phyloP scores from a whole-genome alignment of 192 early-diverging fungal species.

The Backusella luteola region DNA sequence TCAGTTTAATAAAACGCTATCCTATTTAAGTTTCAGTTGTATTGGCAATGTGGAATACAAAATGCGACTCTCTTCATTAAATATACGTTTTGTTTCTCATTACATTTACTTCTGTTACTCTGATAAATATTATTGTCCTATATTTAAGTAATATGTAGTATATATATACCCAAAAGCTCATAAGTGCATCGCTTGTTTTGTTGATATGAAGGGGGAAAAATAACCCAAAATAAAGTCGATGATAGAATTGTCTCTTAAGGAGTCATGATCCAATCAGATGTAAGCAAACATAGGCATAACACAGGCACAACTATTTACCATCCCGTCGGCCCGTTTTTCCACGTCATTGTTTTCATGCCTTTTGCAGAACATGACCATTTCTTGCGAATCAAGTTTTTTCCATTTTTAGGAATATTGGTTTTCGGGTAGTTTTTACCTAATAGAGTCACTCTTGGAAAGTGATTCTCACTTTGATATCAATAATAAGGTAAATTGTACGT shows the following conservation, averaged over 20 bases:
- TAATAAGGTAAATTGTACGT: no score
- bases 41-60: neutral
- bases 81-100: neutral
- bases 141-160: neutral
- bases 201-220: neutral
- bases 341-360: neutral
- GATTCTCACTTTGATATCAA: neutral
- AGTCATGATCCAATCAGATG: neutral
- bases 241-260: neutral
- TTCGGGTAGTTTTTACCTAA: neutral
- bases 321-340: neutral
- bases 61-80: neutral
- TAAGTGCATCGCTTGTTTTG: neutral
- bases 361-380: neutral
- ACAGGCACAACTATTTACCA: neutral
- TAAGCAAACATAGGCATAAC: neutral
- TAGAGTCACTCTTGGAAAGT: neutral
- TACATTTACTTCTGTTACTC: neutral
- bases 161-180: neutral
- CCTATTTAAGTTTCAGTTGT: neutral
- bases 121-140: neutral
- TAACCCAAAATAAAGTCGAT: neutral
- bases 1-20: neutral
- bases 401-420: neutral
- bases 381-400: neutral